Percentiles rank a stretch among this genome's conserved stretches.
These are phyloP conservation scores for Pichia insulana DNA, from an alignment of 805 yeast genomes.

Conservation along the genomic window DNA sequence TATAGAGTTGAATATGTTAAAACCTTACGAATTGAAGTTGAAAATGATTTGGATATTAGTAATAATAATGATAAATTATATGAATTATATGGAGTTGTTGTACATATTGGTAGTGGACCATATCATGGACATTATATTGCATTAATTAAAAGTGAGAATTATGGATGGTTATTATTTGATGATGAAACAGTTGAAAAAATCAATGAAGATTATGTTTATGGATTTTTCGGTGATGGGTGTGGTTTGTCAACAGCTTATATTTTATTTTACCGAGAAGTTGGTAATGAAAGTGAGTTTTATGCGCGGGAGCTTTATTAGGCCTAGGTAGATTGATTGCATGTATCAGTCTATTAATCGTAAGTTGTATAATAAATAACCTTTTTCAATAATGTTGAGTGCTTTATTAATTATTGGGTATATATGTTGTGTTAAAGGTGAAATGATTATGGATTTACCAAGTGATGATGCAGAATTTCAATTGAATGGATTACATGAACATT, in stretches of 20 bases:
- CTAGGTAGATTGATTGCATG: conserved; percentile 25
- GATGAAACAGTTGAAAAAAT: conserved; percentile 92
- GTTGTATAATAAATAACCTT: no score
- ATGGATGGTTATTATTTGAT: conserved; percentile 89
- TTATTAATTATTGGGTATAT: no score
- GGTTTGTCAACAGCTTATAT: conserved; percentile 91
- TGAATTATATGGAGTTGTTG: conserved; percentile 78
- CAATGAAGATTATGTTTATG: conserved; percentile 70
- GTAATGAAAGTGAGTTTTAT: conserved; percentile 31
- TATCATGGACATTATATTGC: conserved; percentile 96
- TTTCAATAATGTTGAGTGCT: conserved; percentile 16
- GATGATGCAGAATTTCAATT: conserved; percentile 13
- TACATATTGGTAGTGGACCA: conserved; percentile 96
- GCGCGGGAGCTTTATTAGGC: conserved; percentile 6
- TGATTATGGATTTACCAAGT: conserved; percentile 17
- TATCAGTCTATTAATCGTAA: no score
- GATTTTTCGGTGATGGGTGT: conserved; percentile 81
- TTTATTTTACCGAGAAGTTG: conserved; percentile 60
- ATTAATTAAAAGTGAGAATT: conserved; percentile 63
- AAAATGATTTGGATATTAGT: conserved; percentile 19
- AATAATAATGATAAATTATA: conserved; percentile 46
- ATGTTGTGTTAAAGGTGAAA: neutral
- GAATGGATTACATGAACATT: conserved; percentile 8
- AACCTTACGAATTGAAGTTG: conserved; percentile 58
- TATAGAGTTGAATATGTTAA: conserved; percentile 78